Base-by-base conservation (phyloP, 106 monocot species). In the Dendrobium officinale region DNA sequence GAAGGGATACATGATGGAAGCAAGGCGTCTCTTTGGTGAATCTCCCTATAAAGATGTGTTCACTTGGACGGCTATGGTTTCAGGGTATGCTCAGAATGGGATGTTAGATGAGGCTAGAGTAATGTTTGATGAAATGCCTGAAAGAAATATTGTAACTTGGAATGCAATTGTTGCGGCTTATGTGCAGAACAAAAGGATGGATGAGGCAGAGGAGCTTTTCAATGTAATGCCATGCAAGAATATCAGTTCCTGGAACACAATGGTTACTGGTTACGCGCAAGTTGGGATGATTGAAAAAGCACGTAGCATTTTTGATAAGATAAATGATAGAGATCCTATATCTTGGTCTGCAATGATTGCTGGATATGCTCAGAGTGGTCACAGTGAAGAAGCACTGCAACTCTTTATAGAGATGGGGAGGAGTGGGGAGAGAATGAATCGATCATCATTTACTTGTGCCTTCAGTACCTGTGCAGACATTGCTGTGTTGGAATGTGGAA, bases 31-130 rank as follows among this genome's bases (percentile, higher is more conserved):
- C 13, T 92, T 92, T 55, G 87, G 84, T 22, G 78, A 26, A 1
- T 20, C 88, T 0, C 89, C 89, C 9, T 54, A 6, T 7, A 72
- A 26, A 67, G 89, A 92, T 80, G 92, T 92, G 45, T 92, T 88
- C 77, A 88, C 92, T 13, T 92, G 92, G 92, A 92, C 92, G 2
- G 89, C 89, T 0, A 88, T 92, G 92, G 84, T 92, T 37, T 92
- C 92, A 33, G 89, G 88, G 24, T 92, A 89, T 75, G 84, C 89
- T 4, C 92, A 88, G 79, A 89, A 92, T 73, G 86, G 85, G 42
- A 79, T 84, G 88, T 37, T 92, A 3, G 89, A 83, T 1, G 87
- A 87, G 68, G 92, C 92, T 0, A 87, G 89, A 41, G 77, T 24
- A 58, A 64, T 85, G 64, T 92, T 92, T 37, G 86, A 92, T 59